Evolutionary conservation across 257 asterid species (phyloP).

Genomic region (Salvia hispanica): DNA sequence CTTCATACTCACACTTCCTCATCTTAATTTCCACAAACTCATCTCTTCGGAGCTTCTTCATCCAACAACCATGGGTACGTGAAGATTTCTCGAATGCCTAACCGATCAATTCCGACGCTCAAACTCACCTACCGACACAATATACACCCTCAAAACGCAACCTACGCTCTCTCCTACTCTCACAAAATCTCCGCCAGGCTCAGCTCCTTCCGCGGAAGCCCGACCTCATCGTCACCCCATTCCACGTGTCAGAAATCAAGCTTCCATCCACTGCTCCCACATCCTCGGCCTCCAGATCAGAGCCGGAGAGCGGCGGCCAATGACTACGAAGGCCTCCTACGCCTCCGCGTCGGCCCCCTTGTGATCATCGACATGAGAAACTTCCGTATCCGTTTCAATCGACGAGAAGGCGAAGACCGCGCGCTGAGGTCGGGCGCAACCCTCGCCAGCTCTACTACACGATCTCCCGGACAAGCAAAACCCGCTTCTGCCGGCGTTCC

Average conservation of each 20-base stretch:
- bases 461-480: neutral
- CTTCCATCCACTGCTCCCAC: no score
- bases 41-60: slow-evolving; percentile 19
- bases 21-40: neutral
- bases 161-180: slow-evolving; percentile 6
- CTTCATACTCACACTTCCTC: neutral
- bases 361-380: slow-evolving; percentile 12
- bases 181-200: slow-evolving; percentile 16
- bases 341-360: neutral
- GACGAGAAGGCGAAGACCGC: slow-evolving; percentile 11
- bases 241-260: no score
- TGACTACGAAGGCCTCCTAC: slow-evolving; percentile 30
- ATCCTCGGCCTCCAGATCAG: no score
- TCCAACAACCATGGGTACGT: neutral
- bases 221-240: no score
- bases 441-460: slow-evolving; percentile 21
- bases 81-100: slow-evolving; percentile 18
- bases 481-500: slow-evolving; percentile 13
- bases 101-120: neutral
- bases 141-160: slow-evolving; percentile 24
- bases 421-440: slow-evolving; percentile 21
- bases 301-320: slow-evolving; percentile 30
- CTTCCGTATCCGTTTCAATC: slow-evolving; percentile 14
- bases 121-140: slow-evolving; percentile 12
- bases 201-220: no score